A percentile compares a stretch with the other conserved stretches of the same genome.
phyloP scores from a whole-genome alignment of 139 green algal species.

The Gonium pectorale region DNA sequence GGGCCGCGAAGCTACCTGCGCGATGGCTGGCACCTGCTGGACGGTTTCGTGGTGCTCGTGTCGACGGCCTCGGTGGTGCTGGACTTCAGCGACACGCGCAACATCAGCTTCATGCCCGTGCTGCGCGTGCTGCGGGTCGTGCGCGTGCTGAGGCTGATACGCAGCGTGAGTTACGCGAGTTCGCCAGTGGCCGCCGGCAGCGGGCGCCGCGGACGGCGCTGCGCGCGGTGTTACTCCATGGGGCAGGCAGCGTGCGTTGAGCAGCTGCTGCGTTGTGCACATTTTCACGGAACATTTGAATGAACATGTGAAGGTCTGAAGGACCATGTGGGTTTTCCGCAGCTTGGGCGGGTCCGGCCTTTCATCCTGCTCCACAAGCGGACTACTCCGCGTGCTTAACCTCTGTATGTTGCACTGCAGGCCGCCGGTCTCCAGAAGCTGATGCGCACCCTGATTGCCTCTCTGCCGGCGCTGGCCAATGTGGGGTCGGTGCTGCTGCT shows the following conservation, averaged over 20 bases:
- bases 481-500: conserved; percentile 77
- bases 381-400: neutral
- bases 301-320: too few relatives aligned
- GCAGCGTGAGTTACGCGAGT: conserved; percentile 38
- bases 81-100: conserved; percentile 42
- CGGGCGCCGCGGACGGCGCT: too few relatives aligned
- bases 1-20: conserved; percentile 20
- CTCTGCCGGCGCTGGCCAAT: conserved; percentile 72
- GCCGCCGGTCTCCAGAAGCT: conserved; percentile 71
- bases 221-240: too few relatives aligned
- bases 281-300: too few relatives aligned
- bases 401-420: conserved; percentile 58
- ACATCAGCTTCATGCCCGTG: conserved; percentile 67
- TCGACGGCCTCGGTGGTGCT: conserved; percentile 55
- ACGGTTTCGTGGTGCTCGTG: conserved; percentile 70
- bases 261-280: too few relatives aligned
- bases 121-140: conserved; percentile 76
- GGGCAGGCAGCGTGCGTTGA: too few relatives aligned
- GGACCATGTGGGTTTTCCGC: too few relatives aligned
- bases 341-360: too few relatives aligned
- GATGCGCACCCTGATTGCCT: conserved; percentile 38
- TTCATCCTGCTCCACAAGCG: too few relatives aligned
- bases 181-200: too few relatives aligned
- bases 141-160: conserved; percentile 41
- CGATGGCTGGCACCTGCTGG: conserved; percentile 71